Evolutionary conservation across 2,329 filamentous ascomycete species (phyloP).

Genomic region (Cordyceps cicadae): DNA sequence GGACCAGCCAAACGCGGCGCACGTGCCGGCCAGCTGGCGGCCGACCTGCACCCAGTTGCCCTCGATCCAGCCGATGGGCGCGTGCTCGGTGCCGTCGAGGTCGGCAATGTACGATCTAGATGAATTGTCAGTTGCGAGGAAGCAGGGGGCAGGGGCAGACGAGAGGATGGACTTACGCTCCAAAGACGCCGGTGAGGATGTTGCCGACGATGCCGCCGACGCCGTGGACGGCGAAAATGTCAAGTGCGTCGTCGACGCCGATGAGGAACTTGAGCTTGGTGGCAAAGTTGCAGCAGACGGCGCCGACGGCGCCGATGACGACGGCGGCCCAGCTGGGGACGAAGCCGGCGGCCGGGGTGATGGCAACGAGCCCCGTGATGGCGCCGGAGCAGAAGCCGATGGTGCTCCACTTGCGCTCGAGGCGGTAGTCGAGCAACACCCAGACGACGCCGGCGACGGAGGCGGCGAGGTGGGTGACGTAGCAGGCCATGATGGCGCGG

Average conservation of each 20-base stretch:
- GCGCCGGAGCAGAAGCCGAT: conserved; percentile 88
- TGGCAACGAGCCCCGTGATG: conserved; percentile 80
- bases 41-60: conserved; percentile 63
- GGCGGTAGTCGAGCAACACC: conserved; percentile 78
- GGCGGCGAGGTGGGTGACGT: conserved; percentile 82
- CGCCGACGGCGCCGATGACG: conserved; percentile 51
- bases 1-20: conserved; percentile 56
- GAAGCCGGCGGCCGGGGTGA: conserved; percentile 75
- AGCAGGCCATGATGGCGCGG: conserved; percentile 79
- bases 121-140: neutral
- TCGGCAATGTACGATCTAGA: conserved; percentile 59
- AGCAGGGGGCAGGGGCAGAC: conserved; percentile 8
- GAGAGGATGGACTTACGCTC: conserved; percentile 41
- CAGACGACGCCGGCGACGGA: conserved; percentile 74
- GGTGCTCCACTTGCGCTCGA: conserved; percentile 91
- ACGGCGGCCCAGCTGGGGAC: conserved; percentile 58
- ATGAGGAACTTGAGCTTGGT: conserved; percentile 74
- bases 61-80: conserved; percentile 61
- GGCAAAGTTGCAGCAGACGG: conserved; percentile 69
- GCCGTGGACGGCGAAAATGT: conserved; percentile 86
- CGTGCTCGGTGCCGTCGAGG: conserved; percentile 57
- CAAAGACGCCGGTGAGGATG: conserved; percentile 69
- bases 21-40: conserved; percentile 61
- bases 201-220: conserved; percentile 77
- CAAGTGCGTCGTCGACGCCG: conserved; percentile 77